phyloP scores from a whole-genome alignment of 352 stramenopile species.

The Globisporangium emineosum region DNA sequence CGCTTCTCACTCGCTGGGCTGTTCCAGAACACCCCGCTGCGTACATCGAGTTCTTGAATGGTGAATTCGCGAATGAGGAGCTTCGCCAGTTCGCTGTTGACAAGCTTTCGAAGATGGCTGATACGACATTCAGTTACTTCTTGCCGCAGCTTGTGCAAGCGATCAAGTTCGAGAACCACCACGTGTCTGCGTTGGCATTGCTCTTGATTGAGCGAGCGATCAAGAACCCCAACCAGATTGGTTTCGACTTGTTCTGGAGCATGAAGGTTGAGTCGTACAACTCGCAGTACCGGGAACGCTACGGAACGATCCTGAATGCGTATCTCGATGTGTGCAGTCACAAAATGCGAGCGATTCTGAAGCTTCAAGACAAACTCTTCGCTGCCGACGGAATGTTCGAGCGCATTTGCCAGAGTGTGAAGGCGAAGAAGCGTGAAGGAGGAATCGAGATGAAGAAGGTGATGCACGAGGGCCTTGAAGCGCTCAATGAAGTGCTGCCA shows the following conservation, averaged over 20 bases:
- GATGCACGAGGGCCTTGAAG: slow-evolving; percentile 75
- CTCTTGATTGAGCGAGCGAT: slow-evolving; percentile 86
- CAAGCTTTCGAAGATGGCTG: slow-evolving; percentile 81
- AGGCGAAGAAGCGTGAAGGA: slow-evolving; percentile 80
- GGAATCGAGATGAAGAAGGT: slow-evolving; percentile 79
- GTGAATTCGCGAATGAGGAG: slow-evolving; percentile 70
- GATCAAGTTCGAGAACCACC: slow-evolving; percentile 89
- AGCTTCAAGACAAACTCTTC: slow-evolving; percentile 88
- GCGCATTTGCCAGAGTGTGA: slow-evolving; percentile 80
- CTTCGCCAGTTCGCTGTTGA: slow-evolving; percentile 74
- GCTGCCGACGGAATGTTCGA: slow-evolving; percentile 75
- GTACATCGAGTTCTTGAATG: slow-evolving; percentile 81
- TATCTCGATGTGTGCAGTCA: slow-evolving; percentile 85
- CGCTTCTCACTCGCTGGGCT: slow-evolving; percentile 67
- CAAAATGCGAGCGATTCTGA: slow-evolving; percentile 91
- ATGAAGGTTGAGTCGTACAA: slow-evolving; percentile 89
- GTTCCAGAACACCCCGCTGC: slow-evolving; percentile 72
- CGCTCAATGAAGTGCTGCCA: slow-evolving; percentile 82
- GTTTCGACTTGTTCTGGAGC: slow-evolving; percentile 88
- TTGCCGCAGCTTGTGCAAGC: slow-evolving; percentile 87
- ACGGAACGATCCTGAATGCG: slow-evolving; percentile 76
- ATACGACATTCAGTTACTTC: slow-evolving; percentile 87
- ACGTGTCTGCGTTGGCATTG: slow-evolving; percentile 69
- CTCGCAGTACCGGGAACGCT: slow-evolving; percentile 72
- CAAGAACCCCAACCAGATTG: slow-evolving; percentile 86